phyloP scores from a whole-genome alignment of 306 rosid genomes.

The Vachellia pachyceras region DNA sequence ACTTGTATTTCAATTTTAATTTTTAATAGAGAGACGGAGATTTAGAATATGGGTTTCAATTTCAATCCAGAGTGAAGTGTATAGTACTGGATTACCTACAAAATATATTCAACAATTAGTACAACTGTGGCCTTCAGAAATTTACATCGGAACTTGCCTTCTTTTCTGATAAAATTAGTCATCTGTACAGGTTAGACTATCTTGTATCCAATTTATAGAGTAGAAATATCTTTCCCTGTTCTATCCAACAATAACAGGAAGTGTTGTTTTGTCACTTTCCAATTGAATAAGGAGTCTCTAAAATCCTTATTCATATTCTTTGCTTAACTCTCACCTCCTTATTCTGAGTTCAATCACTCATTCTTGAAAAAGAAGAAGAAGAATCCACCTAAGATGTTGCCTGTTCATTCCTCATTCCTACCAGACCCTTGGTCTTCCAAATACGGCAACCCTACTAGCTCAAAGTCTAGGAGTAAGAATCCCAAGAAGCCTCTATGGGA shows the following conservation, averaged over 20 bases:
- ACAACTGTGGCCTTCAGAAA: not conserved
- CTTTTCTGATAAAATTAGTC: too few species aligned
- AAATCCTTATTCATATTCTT: conserved; percentile 57
- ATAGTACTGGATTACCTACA: not conserved
- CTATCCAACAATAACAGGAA: not conserved
- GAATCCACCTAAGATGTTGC: conserved; percentile 13
- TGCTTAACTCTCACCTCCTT: conserved; percentile 34
- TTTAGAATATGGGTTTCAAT: too few species aligned
- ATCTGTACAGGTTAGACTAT: not conserved
- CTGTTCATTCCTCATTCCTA: conserved; percentile 44
- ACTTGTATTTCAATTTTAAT: too few species aligned
- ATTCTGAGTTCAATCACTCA: not conserved
- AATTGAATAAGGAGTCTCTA: conserved; percentile 58
- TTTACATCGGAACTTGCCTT: not conserved
- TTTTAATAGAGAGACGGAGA: too few species aligned
- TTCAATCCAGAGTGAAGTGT: too few species aligned
- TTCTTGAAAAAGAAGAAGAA: not conserved
- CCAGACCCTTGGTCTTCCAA: conserved; percentile 89
- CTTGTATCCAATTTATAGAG: not conserved
- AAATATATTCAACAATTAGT: not conserved
- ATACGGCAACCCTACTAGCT: conserved; percentile 59
- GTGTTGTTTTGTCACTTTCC: not conserved
- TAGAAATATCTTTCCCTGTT: not conserved
- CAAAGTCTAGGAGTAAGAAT: conserved; percentile 60
- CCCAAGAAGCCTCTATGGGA: conserved; percentile 81